Evolutionary conservation across 202 grass and related monocot genomes (phyloP).

Genomic region (Schoenoplectus tabernaemontani): DNA sequence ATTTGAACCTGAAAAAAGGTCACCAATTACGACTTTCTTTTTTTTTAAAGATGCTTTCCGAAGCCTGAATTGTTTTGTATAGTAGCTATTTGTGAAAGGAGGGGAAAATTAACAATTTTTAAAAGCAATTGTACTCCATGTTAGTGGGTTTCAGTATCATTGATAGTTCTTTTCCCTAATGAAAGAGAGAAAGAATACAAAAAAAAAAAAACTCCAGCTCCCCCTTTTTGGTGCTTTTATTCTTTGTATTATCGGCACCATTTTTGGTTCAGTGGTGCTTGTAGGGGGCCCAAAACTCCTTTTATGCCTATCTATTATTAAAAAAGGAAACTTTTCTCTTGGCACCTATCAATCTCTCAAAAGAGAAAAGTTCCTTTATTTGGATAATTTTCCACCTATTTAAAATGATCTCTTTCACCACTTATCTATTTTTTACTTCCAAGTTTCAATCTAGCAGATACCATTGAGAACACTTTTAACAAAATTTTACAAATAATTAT

Average conservation of each 20-base stretch:
- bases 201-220: constrained; percentile 26
- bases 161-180: constrained; percentile 33
- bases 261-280: constrained; percentile 40
- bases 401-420: constrained; percentile 9
- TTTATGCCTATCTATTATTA: not conserved
- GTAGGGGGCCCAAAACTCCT: constrained; percentile 28
- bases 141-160: constrained; percentile 37
- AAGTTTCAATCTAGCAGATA: constrained; percentile 6
- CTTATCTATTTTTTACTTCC: constrained; percentile 7
- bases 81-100: not conserved
- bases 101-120: not conserved
- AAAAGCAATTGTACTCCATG: constrained; percentile 4
- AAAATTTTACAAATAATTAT: not conserved
- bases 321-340: constrained; percentile 5
- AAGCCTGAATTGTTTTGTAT: not conserved
- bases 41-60: not conserved
- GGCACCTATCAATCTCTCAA: not conserved
- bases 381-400: constrained; percentile 19
- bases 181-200: constrained; percentile 18
- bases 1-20: not conserved
- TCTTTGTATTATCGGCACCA: constrained; percentile 19
- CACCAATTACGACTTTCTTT: not conserved
- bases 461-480: not conserved
- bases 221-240: constrained; percentile 28
- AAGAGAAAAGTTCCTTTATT: constrained; percentile 26